Percentiles rank a stretch among this genome's conserved stretches.
These are phyloP conservation scores for Dactylonectria estremocensis DNA, from an alignment of 2,329 filamentous ascomycete species.

Conservation along the genomic window DNA sequence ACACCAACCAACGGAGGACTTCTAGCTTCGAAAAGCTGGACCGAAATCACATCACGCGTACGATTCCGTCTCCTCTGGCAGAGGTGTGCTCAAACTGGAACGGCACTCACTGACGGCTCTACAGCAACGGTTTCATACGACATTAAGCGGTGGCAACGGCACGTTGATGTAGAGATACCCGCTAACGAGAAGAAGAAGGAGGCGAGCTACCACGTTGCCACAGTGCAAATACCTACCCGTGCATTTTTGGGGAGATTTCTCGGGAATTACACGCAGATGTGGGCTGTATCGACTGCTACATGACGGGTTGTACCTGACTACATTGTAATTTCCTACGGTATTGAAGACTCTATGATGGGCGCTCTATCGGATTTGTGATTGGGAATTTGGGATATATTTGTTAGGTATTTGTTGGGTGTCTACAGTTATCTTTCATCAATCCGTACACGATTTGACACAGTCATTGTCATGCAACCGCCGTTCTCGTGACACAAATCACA, in stretches of 20 bases:
- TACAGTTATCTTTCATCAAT: neutral
- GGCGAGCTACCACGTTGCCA: constrained; percentile 3
- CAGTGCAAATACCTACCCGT: neutral
- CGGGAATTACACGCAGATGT: constrained; percentile 5
- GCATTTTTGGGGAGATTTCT: constrained; percentile 1
- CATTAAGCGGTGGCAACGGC: constrained; percentile 10
- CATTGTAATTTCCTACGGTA: neutral
- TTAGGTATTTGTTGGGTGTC: too few species aligned
- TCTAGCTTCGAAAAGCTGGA: neutral
- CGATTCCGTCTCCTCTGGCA: neutral
- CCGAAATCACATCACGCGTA: neutral
- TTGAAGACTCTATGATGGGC: neutral
- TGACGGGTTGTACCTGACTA: neutral
- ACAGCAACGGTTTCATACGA: neutral
- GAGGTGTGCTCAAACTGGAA: neutral
- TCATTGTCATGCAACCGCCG: neutral
- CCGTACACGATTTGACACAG: neutral
- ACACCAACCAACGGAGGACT: neutral
- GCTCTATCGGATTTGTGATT: neutral
- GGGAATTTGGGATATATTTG: neutral
- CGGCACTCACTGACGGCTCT: neutral
- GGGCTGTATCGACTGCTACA: neutral
- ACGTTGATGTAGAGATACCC: constrained; percentile 2
- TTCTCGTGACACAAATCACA: neutral
- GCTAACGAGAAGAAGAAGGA: neutral